Evolutionary conservation across 2,329 filamentous ascomycete species (phyloP).

Genomic region (Neocucurbitaria cava): DNA sequence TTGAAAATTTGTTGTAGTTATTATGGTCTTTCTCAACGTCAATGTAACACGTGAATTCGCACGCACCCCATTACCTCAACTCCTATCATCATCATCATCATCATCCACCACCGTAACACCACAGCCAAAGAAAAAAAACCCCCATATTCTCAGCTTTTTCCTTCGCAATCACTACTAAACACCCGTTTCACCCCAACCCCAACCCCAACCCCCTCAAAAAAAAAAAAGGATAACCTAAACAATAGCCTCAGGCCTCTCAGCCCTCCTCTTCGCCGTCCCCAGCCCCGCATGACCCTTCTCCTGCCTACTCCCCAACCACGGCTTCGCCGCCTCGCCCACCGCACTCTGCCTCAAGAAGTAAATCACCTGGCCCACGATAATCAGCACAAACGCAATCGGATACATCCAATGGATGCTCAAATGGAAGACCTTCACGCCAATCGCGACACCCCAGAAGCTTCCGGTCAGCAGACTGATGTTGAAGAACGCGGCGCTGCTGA

Average conservation of each 20-base stretch:
- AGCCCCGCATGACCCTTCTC: slow-evolving; percentile 57
- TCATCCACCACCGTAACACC: too few relatives aligned
- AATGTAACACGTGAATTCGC: too few relatives aligned
- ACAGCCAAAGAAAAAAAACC: too few relatives aligned
- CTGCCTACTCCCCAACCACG: slow-evolving; percentile 90
- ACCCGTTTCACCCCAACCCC: too few relatives aligned
- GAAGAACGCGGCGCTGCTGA: slow-evolving; percentile 92
- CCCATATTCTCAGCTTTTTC: too few relatives aligned
- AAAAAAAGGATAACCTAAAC: too few relatives aligned
- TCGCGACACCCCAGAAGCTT: slow-evolving; percentile 97
- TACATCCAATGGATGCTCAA: slow-evolving; percentile 86
- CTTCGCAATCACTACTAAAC: too few relatives aligned
- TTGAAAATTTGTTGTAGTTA: too few relatives aligned
- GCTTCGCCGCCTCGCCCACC: slow-evolving; percentile 89
- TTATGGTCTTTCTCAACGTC: too few relatives aligned
- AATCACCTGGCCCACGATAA: slow-evolving; percentile 81
- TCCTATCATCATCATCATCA: too few relatives aligned
- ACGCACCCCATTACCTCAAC: too few relatives aligned
- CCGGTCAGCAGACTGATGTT: slow-evolving; percentile 93
- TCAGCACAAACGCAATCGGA: slow-evolving; percentile 92
- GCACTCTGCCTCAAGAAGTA: slow-evolving; percentile 88
- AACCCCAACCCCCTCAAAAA: too few relatives aligned
- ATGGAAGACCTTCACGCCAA: slow-evolving; percentile 86
- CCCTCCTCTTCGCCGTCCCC: slow-evolving; percentile 41
- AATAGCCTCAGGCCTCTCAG: slow-evolving; percentile 35